These are phyloP conservation scores for Tetrahymena borealis DNA, from an alignment of 73 alveolate genomes.

Conservation along the genomic window DNA sequence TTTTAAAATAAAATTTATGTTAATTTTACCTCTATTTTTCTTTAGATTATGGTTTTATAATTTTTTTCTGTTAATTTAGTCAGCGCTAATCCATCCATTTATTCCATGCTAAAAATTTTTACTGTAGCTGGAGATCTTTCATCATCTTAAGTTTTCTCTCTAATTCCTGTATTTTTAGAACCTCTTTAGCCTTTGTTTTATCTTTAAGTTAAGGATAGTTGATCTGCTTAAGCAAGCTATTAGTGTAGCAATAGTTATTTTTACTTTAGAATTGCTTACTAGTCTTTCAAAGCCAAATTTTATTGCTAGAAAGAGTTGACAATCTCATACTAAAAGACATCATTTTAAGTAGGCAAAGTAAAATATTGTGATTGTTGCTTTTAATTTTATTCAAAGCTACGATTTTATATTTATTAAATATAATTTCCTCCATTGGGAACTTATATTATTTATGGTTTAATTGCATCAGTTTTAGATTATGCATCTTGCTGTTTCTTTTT, in stretches of 20 bases:
- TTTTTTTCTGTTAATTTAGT: neutral
- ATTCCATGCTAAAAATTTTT: neutral
- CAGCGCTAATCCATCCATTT: neutral
- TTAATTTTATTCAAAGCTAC: neutral
- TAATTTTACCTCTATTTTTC: neutral
- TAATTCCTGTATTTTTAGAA: neutral
- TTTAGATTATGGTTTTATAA: neutral
- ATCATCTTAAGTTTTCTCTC: neutral
- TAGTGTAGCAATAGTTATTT: neutral
- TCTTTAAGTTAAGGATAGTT: neutral
- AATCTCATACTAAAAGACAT: neutral
- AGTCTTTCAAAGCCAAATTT: neutral
- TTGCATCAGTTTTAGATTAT: too few relatives aligned
- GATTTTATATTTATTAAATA: neutral
- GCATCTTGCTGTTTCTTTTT: neutral
- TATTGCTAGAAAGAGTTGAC: neutral
- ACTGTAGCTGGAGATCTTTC: neutral
- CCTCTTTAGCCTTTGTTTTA: neutral
- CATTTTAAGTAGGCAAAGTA: neutral
- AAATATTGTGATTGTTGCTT: neutral
- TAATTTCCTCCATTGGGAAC: neutral
- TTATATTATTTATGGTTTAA: neutral
- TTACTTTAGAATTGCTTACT: neutral
- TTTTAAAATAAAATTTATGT: neutral
- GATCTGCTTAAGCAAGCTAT: neutral